phyloP scores from a whole-genome alignment of 2,329 filamentous ascomycete genomes.

The Trichoderma semiorbis region DNA sequence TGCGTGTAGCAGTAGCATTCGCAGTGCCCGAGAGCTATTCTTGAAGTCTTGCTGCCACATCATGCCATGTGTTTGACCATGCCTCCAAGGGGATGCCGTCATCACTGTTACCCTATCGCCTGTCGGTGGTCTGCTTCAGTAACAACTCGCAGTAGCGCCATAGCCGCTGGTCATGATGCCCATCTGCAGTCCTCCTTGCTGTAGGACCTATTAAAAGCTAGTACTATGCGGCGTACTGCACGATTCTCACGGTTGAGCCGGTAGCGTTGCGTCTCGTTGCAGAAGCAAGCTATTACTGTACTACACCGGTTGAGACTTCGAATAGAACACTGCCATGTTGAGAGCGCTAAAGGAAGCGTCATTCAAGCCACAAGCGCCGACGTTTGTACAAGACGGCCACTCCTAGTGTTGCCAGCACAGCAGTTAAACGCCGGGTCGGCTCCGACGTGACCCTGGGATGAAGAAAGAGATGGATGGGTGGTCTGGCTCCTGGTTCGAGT shows the following conservation, averaged over 20 bases:
- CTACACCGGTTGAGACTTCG: background rate
- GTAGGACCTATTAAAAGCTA: background rate
- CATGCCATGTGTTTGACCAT: slow-evolving; percentile 5
- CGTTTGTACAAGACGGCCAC: background rate
- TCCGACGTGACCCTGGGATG: slow-evolving; percentile 4
- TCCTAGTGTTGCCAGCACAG: background rate
- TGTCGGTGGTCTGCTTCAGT: slow-evolving; percentile 2
- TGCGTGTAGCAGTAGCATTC: background rate
- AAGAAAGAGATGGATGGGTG: background rate
- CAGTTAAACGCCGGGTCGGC: slow-evolving; percentile 15
- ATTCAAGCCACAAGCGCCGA: slow-evolving; percentile 9
- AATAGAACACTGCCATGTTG: slow-evolving; percentile 7
- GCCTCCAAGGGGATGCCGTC: background rate
- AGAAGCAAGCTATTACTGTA: background rate
- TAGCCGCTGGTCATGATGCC: slow-evolving; percentile 2
- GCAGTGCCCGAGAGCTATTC: slow-evolving; percentile 2
- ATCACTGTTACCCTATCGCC: background rate
- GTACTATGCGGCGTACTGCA: background rate
- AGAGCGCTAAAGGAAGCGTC: slow-evolving; percentile 6
- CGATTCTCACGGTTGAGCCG: background rate
- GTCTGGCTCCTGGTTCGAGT: slow-evolving; percentile 7
- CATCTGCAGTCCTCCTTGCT: background rate
- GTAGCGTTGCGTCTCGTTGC: background rate
- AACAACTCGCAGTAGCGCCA: background rate
- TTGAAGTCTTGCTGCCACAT: background rate